These are phyloP conservation scores for Dictyostelium discoideum DNA, from an alignment of 78 protist species.

Conservation along the genomic window dicty_2.7 NC_007091.3:522001-522500, in stretches of 20 bases:
- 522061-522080: background rate
- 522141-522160: background rate
- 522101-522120: constrained; percentile 52
- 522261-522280: background rate
- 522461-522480: constrained; percentile 94
- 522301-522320: background rate
- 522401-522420: constrained; percentile 64
- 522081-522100: constrained; percentile 23
- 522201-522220: background rate
- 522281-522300: background rate
- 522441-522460: constrained; percentile 87
- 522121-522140: constrained; percentile 9
- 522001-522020: background rate
- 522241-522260: constrained; percentile 47
- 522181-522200: constrained; percentile 26
- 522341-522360: background rate
- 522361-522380: background rate
- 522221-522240: background rate
- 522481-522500: constrained; percentile 93
- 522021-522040: background rate
- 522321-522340: background rate
- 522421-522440: constrained; percentile 74
- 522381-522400: background rate
- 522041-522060: constrained; percentile 26
- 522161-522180: background rate